Conservation (phyloP, 2,329 filamentous ascomycete species). For the Talaromyces atroroseus region DNA sequence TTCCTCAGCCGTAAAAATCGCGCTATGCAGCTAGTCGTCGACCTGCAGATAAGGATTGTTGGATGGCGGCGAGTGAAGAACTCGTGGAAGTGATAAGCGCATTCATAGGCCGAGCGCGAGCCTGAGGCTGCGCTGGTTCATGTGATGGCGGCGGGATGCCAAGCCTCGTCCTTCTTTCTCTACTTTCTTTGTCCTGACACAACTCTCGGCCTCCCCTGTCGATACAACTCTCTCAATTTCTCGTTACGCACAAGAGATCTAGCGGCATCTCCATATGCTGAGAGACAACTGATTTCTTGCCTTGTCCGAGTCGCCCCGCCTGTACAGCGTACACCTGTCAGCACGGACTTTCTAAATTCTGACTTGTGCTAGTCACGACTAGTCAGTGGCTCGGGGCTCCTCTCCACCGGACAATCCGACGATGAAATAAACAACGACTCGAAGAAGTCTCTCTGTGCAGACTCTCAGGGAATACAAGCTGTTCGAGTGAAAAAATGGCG, state of each 20-base stretch:
- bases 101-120: neutral
- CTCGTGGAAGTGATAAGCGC: neutral
- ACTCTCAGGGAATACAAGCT: neutral
- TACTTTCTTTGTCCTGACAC: too few relatives aligned
- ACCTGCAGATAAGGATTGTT: neutral
- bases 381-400: neutral
- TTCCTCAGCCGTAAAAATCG: too few relatives aligned
- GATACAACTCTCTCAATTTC: too few relatives aligned
- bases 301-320: neutral
- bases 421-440: neutral
- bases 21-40: neutral
- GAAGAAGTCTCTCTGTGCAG: neutral
- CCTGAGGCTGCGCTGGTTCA: neutral
- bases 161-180: neutral
- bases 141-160: neutral
- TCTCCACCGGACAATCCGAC: neutral
- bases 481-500: constrained; percentile 24
- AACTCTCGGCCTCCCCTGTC: too few relatives aligned
- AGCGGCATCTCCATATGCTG: neutral
- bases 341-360: neutral
- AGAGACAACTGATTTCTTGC: neutral
- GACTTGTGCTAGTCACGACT: neutral
- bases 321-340: too few relatives aligned
- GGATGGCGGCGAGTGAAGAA: neutral
- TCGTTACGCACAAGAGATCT: neutral